Evolutionary conservation across 2,329 filamentous ascomycete genomes (phyloP), one percentile per base, ranked within the genome.

Genomic region (Aspergillus unguis): DNA sequence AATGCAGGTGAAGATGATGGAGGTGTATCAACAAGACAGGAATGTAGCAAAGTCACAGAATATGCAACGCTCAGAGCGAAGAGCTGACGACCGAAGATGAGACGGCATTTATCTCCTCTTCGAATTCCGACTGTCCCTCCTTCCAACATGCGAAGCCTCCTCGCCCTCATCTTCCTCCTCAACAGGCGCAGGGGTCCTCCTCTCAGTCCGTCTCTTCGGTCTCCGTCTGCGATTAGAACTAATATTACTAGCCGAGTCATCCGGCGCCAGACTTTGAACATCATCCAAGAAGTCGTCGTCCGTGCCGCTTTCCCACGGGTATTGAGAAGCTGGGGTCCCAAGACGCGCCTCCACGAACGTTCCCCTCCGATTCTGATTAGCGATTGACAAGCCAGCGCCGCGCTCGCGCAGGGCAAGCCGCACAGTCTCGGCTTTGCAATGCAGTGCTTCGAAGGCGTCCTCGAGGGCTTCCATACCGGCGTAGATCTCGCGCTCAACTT

Each of bases 401-500:
- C 92, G 87, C 67, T 94, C 88, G 5, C 92, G 86, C 4, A 97
- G 79, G 1, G 86, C 83, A 25, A 83, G 85, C 4, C 92, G 85
- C 11, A 96, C 88, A 17, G 79, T 72, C 73, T 96, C 91, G 2
- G 92, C 92, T 64, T 86, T 87, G 60, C 84, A 82, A 67, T 97
- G 92, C n/a, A 97, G 79, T 28, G 84, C 85, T 74, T 97, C 92
- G 62, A 97, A 96, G 0, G 92, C 91, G 66, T 96, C 90, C 71
- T 97, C 92, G 26, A 97, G 81, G 0, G 85, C 85, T 73, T 97
- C 92, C 92, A 97, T 97, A 56, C 92, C 90, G 32, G 85, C 81
- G 72, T 92, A 96, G 53, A 97, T 95, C 65, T 96, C 90, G 5
- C 91, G 85, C 72, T 97, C 92, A 36, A 96, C 85, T 72, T 96